Evolutionary conservation across 2,329 filamentous ascomycete genomes (phyloP).

Genomic region (Penicillium sp.): DNA sequence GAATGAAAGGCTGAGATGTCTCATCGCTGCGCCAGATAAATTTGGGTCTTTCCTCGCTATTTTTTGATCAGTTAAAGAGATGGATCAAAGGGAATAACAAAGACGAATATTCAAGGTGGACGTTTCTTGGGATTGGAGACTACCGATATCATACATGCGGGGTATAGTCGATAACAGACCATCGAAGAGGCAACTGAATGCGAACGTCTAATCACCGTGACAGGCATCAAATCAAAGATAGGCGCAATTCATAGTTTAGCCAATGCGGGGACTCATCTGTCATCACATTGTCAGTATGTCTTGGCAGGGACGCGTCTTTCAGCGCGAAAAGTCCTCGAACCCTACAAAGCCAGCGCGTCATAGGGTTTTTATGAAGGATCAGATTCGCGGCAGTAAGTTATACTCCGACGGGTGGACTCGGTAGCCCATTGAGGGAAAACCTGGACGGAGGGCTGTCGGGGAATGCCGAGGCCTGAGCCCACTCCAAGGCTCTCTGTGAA

Average conservation of each 20-base stretch:
- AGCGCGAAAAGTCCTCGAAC: not conserved
- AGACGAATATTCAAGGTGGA: not conserved
- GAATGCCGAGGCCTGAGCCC: slow-evolving; percentile 6
- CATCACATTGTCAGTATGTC: not conserved
- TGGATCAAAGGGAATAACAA: too few species aligned
- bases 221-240: not conserved
- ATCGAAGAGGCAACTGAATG: not conserved
- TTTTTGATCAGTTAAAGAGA: too few species aligned
- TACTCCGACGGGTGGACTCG: slow-evolving; percentile 2
- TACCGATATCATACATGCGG: not conserved
- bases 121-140: not conserved
- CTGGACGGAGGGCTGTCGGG: slow-evolving; percentile 2
- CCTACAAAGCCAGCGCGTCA: not conserved
- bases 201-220: not conserved
- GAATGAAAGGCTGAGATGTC: too few species aligned
- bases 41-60: too few species aligned
- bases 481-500: not conserved
- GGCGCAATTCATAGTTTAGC: not conserved
- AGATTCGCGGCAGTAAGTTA: slow-evolving; percentile 1
- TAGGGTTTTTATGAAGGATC: not conserved
- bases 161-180: not conserved
- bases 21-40: too few species aligned
- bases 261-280: not conserved
- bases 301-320: not conserved
- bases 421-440: slow-evolving; percentile 6